Evolutionary conservation across 495 filamentous ascomycete species (phyloP), one percentile per base, ranked within the genome.

Genomic region (Penicillium longicatenatum): DNA sequence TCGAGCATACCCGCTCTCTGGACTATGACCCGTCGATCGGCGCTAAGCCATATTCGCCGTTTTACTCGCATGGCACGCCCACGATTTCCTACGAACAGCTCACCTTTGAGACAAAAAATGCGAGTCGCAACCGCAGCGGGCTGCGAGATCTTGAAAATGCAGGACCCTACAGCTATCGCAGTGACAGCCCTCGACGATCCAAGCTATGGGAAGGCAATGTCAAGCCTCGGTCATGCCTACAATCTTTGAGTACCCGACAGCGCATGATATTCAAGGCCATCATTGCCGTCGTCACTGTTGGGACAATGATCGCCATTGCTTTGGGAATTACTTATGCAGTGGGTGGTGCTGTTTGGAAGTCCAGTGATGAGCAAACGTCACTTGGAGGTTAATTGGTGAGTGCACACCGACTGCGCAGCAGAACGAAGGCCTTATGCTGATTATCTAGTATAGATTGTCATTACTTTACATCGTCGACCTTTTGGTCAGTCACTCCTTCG

Each of bases 281-380:
- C 20, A 75, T 88, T 41, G 84, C 82, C 0, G 57, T 87, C 17
- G 52, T 86, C 20, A 73, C 84, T 4, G 68, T 88, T n/a, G 86
- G 79, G 3, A 73, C 74, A 21, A 84, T 84, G 63, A 79, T 86
- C 14, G 84, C 80, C 2, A 75, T 89, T 44, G 85, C 84, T 21
- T 61, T 89, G 55, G 86, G 86, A 8, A 86, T 89, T 53, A 83
- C 78, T 5, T 79, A 73, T 30, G 83, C 82, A 3, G 84, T 88
- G 1, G 83, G 83, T 30, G 84, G 82, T 9, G 82, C 83, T 2
- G 78, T 82, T 12, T 87, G 83, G 79, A 78, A 68, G 54, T 68
- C 60, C 2, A 65, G 70, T 52, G 55, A 75, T 11, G 59, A 68
- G 26, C 65, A 72, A 24, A 64, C 61, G 16, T 49, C 60, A 0